Conservation (phyloP, 1,139 yeast genomes). For the Wickerhamiella infanticola region DNA sequence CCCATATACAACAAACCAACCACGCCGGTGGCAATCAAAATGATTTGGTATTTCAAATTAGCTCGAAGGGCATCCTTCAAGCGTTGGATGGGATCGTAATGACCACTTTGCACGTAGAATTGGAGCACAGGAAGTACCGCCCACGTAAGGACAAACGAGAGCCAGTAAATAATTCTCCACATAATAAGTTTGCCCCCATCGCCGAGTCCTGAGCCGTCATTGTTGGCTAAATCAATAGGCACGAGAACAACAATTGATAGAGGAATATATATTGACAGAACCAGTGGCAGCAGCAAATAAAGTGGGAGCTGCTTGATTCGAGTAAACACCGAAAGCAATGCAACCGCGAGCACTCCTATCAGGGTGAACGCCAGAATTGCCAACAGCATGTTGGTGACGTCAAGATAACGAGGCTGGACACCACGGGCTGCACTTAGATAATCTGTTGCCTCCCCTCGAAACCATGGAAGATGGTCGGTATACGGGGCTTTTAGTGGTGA, state of each 20-base stretch:
- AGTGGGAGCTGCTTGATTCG: conserved; percentile 26
- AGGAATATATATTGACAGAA: conserved; percentile 38
- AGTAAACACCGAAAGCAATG: conserved; percentile 26
- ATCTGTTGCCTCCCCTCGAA: too few species aligned
- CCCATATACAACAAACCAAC: conserved; percentile 46
- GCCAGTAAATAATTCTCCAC: conserved; percentile 73
- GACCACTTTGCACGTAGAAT: conserved; percentile 59
- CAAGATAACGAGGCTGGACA: background rate
- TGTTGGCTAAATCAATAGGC: conserved; percentile 36
- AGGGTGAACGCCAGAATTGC: conserved; percentile 12
- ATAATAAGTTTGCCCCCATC: conserved; percentile 34
- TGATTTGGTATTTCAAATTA: conserved; percentile 45
- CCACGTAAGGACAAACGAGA: conserved; percentile 62
- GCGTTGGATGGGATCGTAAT: conserved; percentile 32
- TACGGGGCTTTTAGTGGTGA: background rate
- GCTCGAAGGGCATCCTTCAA: conserved; percentile 42
- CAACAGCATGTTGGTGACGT: conserved; percentile 7
- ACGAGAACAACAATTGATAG: conserved; percentile 39
- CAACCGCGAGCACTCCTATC: conserved; percentile 19
- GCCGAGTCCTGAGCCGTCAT: conserved; percentile 21
- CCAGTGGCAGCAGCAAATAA: conserved; percentile 28
- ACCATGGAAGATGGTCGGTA: background rate
- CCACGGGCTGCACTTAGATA: background rate
- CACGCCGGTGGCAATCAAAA: conserved; percentile 38
- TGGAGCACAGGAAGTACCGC: conserved; percentile 53